phyloP scores from a whole-genome alignment of 2,329 filamentous ascomycete species.

The Sarocladium brachiariae region DNA sequence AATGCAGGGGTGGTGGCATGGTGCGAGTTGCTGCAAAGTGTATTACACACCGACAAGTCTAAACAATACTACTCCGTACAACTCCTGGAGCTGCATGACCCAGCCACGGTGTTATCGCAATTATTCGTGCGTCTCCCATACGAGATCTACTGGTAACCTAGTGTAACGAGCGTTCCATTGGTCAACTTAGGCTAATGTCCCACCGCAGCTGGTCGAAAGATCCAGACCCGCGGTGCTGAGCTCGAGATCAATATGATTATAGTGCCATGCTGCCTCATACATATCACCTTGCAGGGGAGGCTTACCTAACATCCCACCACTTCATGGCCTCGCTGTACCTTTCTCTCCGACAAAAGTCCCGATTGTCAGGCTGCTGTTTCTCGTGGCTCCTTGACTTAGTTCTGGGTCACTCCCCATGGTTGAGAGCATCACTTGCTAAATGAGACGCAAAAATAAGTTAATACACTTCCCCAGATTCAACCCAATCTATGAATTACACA shows the following conservation, averaged over 20 bases:
- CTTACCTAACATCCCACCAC: constrained; percentile 7
- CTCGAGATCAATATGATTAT: not conserved
- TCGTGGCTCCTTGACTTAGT: no score
- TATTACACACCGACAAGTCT: not conserved
- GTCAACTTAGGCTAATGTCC: constrained; percentile 9
- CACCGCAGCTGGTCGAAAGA: not conserved
- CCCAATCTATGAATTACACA: not conserved
- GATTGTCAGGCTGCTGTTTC: not conserved
- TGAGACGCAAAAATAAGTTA: not conserved
- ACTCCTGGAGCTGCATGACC: not conserved
- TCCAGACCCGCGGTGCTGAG: constrained; percentile 6
- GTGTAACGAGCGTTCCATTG: constrained; percentile 3
- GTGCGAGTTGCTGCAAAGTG: not conserved
- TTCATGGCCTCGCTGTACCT: not conserved
- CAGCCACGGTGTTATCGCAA: not conserved
- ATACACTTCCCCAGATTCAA: not conserved
- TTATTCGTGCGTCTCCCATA: not conserved
- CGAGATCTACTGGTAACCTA: not conserved
- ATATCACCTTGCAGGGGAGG: constrained; percentile 7
- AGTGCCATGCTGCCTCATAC: constrained; percentile 7
- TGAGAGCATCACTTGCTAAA: not conserved
- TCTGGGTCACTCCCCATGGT: not conserved
- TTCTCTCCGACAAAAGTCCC: constrained; percentile 4
- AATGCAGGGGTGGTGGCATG: not conserved
- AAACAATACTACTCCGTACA: not conserved